These are phyloP conservation scores for Albugo laibachii DNA, from an alignment of 352 stramenopile species.

Conservation along the genomic window DNA sequence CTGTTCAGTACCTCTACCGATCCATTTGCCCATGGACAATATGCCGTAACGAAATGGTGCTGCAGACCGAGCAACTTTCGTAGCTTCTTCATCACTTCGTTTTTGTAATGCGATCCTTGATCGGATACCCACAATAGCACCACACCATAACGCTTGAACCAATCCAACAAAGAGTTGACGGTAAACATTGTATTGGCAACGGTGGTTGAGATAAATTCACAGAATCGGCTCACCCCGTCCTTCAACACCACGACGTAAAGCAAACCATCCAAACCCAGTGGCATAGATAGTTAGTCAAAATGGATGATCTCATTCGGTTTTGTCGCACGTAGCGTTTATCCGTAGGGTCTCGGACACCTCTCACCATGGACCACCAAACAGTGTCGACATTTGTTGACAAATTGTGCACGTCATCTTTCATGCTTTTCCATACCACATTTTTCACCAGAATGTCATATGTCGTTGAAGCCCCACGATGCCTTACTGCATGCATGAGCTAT, in stretches of 20 bases:
- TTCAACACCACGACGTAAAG: too few relatives aligned
- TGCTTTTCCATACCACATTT: too few relatives aligned
- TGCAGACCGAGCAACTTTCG: constrained; percentile 4
- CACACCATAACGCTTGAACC: constrained; percentile 13
- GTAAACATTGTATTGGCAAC: not conserved
- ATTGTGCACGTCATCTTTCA: constrained; percentile 5
- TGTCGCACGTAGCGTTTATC: too few relatives aligned
- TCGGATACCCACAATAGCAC: too few relatives aligned
- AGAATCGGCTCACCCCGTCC: constrained; percentile 13
- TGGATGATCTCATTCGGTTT: too few relatives aligned
- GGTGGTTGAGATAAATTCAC: constrained; percentile 6
- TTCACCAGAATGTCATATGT: constrained; percentile 5
- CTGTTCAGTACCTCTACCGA: constrained; percentile 14
- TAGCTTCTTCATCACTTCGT: constrained; percentile 5
- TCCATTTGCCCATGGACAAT: constrained; percentile 14
- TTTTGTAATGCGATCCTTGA: constrained; percentile 14
- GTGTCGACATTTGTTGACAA: constrained; percentile 3
- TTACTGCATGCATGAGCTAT: constrained; percentile 9
- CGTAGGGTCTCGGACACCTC: too few relatives aligned
- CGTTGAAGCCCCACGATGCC: constrained; percentile 8
- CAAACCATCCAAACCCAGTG: too few relatives aligned
- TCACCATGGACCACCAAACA: constrained; percentile 4
- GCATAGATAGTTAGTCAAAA: too few relatives aligned
- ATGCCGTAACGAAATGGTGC: constrained; percentile 12
- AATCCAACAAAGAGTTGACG: not conserved